Base-by-base conservation (phyloP, 106 monocot genomes). In the Dactylorhiza incarnata region DNA sequence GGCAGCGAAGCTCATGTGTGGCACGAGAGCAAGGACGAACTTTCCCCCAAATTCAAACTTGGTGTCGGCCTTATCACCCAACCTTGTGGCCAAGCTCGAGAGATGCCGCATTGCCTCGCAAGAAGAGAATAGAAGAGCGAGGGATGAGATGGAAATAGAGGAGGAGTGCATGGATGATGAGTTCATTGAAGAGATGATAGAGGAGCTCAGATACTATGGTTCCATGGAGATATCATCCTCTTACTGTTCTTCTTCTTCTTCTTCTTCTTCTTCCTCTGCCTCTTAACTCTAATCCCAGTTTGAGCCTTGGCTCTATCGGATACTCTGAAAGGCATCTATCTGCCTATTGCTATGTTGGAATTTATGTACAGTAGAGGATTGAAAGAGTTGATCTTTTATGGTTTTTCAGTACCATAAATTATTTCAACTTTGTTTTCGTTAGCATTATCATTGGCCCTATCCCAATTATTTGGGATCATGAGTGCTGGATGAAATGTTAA, bases 141-240 rank as follows among this genome's bases (percentile, higher is more conserved):
- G 12, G 56, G 45, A 0, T 8, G 54, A 55, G 75, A 5, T 71
- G 49, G 23, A 12, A 68, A 74, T 49, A 50, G 48, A 74, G 45
- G 55, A 75, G 45, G 63, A 59, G 29, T 78, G 68, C 37, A 79
- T 87, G 7, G 89, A 89, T 58, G 94, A 94, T 26, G 52, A 78
- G 25, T 78, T 87, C 74, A 82, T 94, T 15, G 90, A 94, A 67
- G 86, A 94, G 78, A 91, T 94, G 94, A 94, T 94, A 26, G 91
- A 91, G 68, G 94, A 94, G 83, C 76, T 94, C 3, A 84, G 75
- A 55, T 89, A 93, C 77, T 78, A 87, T 67, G 93, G 93, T 9
- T 89, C 90, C 55, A 59, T 97, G 13, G 93, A 93, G 87, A 87
- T 97, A 16, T 84, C 83, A 74, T 78, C 81, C 14, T 70, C 74